Conservation (phyloP, 306 rosid species). For the Lagenaria siceraria region DNA sequence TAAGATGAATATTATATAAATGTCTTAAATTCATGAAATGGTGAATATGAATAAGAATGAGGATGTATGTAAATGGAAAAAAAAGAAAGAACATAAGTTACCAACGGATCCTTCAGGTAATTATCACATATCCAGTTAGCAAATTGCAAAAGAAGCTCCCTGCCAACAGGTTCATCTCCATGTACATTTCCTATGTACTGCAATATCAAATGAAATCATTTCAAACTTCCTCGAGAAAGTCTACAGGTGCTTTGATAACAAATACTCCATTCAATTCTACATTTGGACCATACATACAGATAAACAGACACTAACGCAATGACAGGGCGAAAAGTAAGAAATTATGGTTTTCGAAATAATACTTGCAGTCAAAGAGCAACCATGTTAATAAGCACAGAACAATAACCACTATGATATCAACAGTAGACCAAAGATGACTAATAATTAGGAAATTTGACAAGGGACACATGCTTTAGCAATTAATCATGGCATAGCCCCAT, state of each 20-base stretch:
- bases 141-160: slow-evolving; percentile 64
- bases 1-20: not conserved
- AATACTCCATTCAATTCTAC: not conserved
- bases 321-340: not conserved
- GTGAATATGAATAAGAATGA: not conserved
- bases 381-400: not conserved
- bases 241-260: not conserved
- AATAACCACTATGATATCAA: not conserved
- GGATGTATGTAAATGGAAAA: not conserved
- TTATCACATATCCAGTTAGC: slow-evolving; percentile 96
- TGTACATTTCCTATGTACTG: slow-evolving; percentile 97
- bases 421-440: not conserved
- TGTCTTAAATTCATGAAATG: not conserved
- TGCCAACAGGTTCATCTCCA: slow-evolving; percentile 96
- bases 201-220: slow-evolving; percentile 25
- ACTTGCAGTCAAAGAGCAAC: not conserved
- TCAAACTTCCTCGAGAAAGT: slow-evolving; percentile 1
- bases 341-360: not conserved
- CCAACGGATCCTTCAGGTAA: slow-evolving; percentile 72
- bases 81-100: slow-evolving; percentile 21
- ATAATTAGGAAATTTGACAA: not conserved
- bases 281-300: not conserved
- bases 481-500: not conserved
- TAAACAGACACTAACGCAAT: not conserved
- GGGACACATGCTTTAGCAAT: not conserved